These are phyloP conservation scores for Jackrogersella multiformis DNA, from an alignment of 495 filamentous ascomycete genomes.

Conservation along the genomic window DNA sequence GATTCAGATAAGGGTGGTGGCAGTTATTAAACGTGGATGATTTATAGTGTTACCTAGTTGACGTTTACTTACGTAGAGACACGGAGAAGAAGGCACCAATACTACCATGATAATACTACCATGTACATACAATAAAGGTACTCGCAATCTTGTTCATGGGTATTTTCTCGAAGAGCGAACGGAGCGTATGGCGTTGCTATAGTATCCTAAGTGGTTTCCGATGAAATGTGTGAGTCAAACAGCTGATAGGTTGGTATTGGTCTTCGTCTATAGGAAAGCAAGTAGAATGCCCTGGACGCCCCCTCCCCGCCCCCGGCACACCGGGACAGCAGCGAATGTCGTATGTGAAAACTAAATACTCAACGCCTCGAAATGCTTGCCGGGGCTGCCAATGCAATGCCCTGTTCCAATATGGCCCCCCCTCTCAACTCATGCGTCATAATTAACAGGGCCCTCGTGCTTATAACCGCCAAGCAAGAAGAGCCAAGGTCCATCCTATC, in stretches of 20 bases:
- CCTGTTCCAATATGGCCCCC: constrained; percentile 15
- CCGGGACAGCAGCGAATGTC: constrained; percentile 27
- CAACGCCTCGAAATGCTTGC: constrained; percentile 42
- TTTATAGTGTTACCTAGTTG: no score
- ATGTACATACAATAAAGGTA: no score
- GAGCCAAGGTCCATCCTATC: background rate
- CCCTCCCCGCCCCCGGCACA: background rate
- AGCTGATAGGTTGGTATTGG: constrained; percentile 11
- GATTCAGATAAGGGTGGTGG: no score
- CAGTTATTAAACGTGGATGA: no score
- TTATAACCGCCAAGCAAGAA: background rate
- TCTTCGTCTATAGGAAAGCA: constrained; percentile 27
- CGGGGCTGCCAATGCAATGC: constrained; percentile 35
- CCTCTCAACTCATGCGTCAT: constrained; percentile 23
- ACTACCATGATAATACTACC: no score
- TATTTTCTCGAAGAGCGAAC: no score
- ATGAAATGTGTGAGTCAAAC: background rate
- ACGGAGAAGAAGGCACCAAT: no score
- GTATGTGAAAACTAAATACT: constrained; percentile 22
- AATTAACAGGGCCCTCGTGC: constrained; percentile 5
- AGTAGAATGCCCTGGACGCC: constrained; percentile 27
- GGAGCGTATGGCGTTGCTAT: no score
- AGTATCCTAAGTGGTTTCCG: background rate
- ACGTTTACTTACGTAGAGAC: no score
- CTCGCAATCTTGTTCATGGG: no score